Percentiles rank a stretch among this genome's conserved stretches.
Conservation (phyloP, 768 basidiomycete genomes). For the Agrocybe pediades region DNA sequence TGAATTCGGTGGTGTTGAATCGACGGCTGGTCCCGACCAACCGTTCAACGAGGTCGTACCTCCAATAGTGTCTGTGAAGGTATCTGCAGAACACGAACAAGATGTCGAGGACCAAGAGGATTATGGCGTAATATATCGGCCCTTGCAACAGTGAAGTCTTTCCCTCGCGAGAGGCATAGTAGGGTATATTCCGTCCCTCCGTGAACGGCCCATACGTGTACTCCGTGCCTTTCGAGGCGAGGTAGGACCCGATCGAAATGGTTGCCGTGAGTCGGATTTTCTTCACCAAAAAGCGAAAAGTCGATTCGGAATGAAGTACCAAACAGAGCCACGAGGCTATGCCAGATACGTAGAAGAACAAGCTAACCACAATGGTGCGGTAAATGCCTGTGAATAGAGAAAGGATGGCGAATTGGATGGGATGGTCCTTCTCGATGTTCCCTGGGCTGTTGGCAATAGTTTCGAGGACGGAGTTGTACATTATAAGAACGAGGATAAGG, state of each 20-base stretch:
- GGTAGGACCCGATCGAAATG: neutral
- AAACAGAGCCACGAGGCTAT: neutral
- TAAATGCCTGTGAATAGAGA: neutral
- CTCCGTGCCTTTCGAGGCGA: neutral
- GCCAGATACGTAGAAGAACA: neutral
- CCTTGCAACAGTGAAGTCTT: neutral
- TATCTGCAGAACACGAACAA: neutral
- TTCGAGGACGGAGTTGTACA: neutral
- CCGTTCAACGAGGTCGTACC: neutral
- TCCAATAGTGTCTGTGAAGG: neutral
- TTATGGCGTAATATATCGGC: neutral
- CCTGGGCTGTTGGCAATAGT: neutral
- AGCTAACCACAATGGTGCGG: neutral
- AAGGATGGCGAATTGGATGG: neutral
- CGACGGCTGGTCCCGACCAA: neutral
- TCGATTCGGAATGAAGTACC: neutral
- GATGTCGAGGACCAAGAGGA: neutral
- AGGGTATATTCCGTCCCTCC: neutral
- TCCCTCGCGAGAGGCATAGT: neutral
- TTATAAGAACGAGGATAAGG: neutral
- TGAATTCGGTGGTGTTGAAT: neutral
- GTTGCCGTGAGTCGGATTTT: too few species aligned
- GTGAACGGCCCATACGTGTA: neutral
- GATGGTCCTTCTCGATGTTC: neutral
- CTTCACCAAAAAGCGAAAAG: neutral